Evolutionary conservation across 2,329 filamentous ascomycete genomes (phyloP).

Genomic region (Aspergillus nomiae): DNA sequence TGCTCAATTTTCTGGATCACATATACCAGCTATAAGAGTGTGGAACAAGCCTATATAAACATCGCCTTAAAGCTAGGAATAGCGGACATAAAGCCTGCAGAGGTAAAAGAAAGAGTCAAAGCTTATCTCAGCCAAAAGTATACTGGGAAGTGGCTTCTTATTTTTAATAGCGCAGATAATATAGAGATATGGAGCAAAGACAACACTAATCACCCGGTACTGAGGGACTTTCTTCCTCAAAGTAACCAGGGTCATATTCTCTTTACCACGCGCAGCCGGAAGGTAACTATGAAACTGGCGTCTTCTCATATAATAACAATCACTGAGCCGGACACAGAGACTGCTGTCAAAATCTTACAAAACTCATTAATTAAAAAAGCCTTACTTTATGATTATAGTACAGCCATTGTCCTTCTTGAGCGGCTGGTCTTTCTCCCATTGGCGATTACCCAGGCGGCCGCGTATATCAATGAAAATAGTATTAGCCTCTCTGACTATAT

Average conservation of each 20-base stretch:
- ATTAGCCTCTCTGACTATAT: conserved; percentile 8
- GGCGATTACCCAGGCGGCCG: too few relatives aligned
- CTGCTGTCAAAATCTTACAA: conserved; percentile 7
- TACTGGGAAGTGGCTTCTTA: conserved; percentile 23
- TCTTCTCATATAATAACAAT: conserved; percentile 14
- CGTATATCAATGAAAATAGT: conserved; percentile 19
- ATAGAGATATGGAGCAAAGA: conserved; percentile 17
- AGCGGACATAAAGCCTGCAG: conserved; percentile 2
- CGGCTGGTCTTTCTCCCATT: conserved; percentile 17
- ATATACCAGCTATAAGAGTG: conserved; percentile 21
- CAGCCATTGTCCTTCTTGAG: conserved; percentile 3
- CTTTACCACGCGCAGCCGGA: conserved; percentile 22
- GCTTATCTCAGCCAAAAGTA: conserved; percentile 15
- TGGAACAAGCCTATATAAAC: conserved; percentile 21
- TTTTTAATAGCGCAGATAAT: conserved; percentile 31
- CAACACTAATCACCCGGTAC: background rate
- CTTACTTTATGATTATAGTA: background rate
- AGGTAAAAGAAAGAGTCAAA: background rate
- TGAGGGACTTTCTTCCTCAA: conserved; percentile 17
- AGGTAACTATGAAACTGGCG: conserved; percentile 11
- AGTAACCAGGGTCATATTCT: conserved; percentile 23
- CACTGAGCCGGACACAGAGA: conserved; percentile 1
- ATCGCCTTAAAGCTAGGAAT: conserved; percentile 19
- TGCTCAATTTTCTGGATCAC: conserved; percentile 31
- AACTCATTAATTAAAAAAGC: conserved; percentile 7